Conservation (phyloP, 139 green algal genomes). For the Tetraselmis striata region DNA sequence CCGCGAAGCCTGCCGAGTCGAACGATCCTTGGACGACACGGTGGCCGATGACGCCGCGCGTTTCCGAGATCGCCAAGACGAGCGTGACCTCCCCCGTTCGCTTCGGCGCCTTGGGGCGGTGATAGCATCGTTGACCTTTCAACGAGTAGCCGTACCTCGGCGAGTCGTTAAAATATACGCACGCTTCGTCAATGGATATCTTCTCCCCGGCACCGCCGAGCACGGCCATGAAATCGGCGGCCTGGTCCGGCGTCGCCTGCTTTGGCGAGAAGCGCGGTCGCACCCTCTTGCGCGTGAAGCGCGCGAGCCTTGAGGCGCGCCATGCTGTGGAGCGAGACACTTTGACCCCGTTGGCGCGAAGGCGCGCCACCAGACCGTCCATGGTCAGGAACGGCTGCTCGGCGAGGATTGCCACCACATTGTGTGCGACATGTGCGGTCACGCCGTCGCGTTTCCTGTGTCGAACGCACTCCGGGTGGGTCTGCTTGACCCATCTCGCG, state of each 20-base stretch:
- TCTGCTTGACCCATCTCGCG: no score
- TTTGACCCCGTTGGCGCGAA: no score
- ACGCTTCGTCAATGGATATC: neutral
- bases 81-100: neutral
- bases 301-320: no score
- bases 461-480: no score
- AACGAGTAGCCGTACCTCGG: neutral
- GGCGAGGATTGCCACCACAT: no score
- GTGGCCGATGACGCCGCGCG: neutral
- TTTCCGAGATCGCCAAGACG: neutral
- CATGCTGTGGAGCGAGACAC: no score
- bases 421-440: no score
- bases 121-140: neutral
- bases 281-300: neutral
- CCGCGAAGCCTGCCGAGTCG: neutral
- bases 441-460: no score
- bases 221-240: neutral
- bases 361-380: no score
- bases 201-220: neutral
- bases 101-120: neutral
- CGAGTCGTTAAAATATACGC: neutral
- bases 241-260: neutral
- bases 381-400: no score
- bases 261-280: neutral
- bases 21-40: neutral